These are phyloP conservation scores for Malassezia brasiliensis DNA, from an alignment of 1,284 basidiomycete genomes.

Conservation along the genomic window DNA sequence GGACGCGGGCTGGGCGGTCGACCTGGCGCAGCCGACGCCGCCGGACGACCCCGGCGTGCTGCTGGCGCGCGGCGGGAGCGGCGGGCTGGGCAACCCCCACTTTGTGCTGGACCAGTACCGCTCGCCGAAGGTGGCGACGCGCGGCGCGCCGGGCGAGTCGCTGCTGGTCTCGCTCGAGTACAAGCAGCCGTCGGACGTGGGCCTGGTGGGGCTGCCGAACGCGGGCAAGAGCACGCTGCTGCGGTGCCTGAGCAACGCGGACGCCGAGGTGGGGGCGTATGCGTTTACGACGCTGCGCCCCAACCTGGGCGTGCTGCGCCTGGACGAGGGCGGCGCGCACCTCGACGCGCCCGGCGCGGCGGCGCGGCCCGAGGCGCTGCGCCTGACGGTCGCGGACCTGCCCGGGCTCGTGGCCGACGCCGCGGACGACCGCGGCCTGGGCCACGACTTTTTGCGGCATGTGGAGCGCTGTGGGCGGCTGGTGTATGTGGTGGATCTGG, in stretches of 20 bases:
- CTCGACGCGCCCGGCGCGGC: conserved; percentile 7
- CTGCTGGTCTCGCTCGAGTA: conserved; percentile 81
- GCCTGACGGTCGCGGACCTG: conserved; percentile 94
- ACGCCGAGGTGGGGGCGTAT: conserved; percentile 77
- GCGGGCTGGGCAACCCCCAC: conserved; percentile 82
- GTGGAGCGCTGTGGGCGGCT: conserved; percentile 85
- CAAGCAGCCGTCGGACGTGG: conserved; percentile 86
- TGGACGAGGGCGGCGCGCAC: conserved; percentile 58
- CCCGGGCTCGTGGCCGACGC: conserved; percentile 80
- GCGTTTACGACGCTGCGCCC: conserved; percentile 93
- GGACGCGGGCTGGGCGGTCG: conserved; percentile 25
- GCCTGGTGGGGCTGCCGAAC: conserved; percentile 90
- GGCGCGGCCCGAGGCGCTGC: conserved; percentile 51
- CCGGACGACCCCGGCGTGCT: conserved; percentile 30
- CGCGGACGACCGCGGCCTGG: conserved; percentile 79
- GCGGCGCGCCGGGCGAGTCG: conserved; percentile 68
- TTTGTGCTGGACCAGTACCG: conserved; percentile 56
- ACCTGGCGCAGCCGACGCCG: conserved; percentile 33
- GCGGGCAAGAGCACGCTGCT: conserved; percentile 70
- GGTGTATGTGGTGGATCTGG: conserved; percentile 84
- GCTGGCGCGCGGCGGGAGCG: conserved; percentile 60
- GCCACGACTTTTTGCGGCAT: conserved; percentile 83
- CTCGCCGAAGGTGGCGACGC: conserved; percentile 50
- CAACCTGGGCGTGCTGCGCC: conserved; percentile 77
- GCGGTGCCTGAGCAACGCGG: conserved; percentile 72